Evolutionary conservation across 2,329 filamentous ascomycete species (phyloP), one percentile per base, ranked within the genome.

Genomic region (Ambrosiella cleistominuta): DNA sequence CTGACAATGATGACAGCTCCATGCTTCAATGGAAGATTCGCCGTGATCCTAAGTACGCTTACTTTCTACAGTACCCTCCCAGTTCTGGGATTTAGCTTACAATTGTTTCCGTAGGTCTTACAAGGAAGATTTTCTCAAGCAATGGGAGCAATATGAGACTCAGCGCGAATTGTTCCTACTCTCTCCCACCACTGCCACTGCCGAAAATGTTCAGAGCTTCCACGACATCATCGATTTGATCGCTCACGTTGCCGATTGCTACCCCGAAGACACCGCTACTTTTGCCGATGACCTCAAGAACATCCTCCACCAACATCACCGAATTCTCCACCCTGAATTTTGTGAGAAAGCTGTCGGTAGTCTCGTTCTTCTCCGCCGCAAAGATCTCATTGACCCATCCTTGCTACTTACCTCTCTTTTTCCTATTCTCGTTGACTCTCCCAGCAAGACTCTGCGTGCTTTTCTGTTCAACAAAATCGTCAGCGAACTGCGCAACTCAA

Each of bases 281-380:
- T 97, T 96, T 64, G 81, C 89, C 19, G 77, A 83, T 47, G 86
- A 95, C 63, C 75, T 98, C 54, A 88, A 88, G 66, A 77, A 82
- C 38, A 85, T 98, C 60, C 72, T 98, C 52, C 81, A 81, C 53
- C 75, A 84, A 64, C 88, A 97, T 67, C 91, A 97, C 75, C 80
- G 84, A 51, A 77, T 83, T 2, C 76, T 98, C 38, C 86, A 95
- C 65, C 76, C 82, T 3, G 90, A 97, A 62, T 70, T 98, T 64
- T 79, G 93, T 42, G 93, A 97, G 70, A 97, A 97, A 78, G 81
- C 97, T 59, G 91, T 97, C 1, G 87, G 88, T 54, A 94, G 88
- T 68, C 73, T 98, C 65, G 86, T 94, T 36, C 74, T 98, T 54
- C 72, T 98, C 62, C 79, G 87, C 60, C 88, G 90, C 68, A 98